Base-by-base conservation (phyloP, 805 yeast genomes). In the Wickerhamiella australiensis region DNA sequence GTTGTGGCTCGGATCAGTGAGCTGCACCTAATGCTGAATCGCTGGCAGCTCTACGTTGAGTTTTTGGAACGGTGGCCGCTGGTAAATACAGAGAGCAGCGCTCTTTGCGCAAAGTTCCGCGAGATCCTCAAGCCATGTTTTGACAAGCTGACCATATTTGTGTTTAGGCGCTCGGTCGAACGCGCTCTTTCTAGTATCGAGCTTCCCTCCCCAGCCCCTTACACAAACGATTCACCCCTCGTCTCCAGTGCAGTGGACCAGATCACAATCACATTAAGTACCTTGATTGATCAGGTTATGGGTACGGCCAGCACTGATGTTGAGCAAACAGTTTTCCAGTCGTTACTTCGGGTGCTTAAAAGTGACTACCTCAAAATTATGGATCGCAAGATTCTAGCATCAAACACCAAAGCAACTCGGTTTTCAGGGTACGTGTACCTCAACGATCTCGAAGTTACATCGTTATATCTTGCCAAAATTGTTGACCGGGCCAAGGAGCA, bases 191-290 rank as follows among this genome's bases (percentile, higher is more conserved):
- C 12, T 20, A 73, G 78, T 46, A 71, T 86, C 29, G 97, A 92
- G 62, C 87, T 82, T 56, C 56, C 84, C 17, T 95, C 95, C 0
- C 6, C 53, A 6, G 35, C 23, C 12, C 38, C 5, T 17, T 23
- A 15, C 23, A 17, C 35, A 6, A 23, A 22, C 37, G 79, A 74
- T 26, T 70, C 80, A 4, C 90, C 71, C 2, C 56, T 65, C 12
- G 76, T 82, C 3, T 78, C 94, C 0, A 85, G 96, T 0, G 79
- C 85, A 20, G 78, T 88, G 21, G 98, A 92, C 58, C 98, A 92
- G 61, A 68, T 85, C 29, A 75, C 85, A 23, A 70, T 86, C 57
- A 77, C 87, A 7, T 66, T 88, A 42, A 82, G 85, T 58, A 76
- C 79, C 33, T 72, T 83, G 15, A 62, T 87, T 31, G 67, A 78